Percentiles rank a stretch among this genome's conserved stretches.
These are phyloP conservation scores for Begonia fuchsioides DNA, from an alignment of 306 rosid species.

Conservation along the genomic window DNA sequence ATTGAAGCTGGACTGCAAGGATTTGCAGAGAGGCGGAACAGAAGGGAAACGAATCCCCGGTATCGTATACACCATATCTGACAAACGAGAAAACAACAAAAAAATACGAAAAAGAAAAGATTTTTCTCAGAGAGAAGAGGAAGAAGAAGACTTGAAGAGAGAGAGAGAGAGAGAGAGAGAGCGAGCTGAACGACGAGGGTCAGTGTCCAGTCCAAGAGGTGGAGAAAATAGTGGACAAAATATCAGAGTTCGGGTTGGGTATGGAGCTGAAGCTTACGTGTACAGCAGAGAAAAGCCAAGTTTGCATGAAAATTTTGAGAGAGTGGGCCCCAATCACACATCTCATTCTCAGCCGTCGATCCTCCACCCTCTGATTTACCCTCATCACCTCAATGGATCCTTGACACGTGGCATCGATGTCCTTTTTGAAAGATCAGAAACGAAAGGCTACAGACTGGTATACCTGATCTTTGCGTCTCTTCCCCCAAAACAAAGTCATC, in stretches of 20 bases:
- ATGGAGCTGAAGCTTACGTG: slow-evolving; percentile 22
- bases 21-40: not conserved
- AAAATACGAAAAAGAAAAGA: no score
- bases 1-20: not conserved
- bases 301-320: slow-evolving; percentile 9
- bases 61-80: not conserved
- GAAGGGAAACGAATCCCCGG: not conserved
- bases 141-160: not conserved
- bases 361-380: not conserved
- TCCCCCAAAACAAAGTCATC: no score
- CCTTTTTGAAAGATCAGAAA: slow-evolving; percentile 1
- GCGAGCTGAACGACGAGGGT: slow-evolving; percentile 1
- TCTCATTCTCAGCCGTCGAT: slow-evolving; percentile 7
- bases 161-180: not conserved
- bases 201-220: slow-evolving; percentile 12
- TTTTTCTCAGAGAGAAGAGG: not conserved
- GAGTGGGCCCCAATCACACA: slow-evolving; percentile 4
- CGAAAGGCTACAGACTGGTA: slow-evolving; percentile 7
- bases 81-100: not conserved
- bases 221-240: slow-evolving; percentile 21
- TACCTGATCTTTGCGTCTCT: not conserved
- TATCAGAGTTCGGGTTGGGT: slow-evolving; percentile 8
- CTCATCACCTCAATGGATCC: not conserved
- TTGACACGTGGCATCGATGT: not conserved
- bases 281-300: slow-evolving; percentile 3